Conservation (phyloP, 345 rosid species). For the Cardamine resedifolia region DNA sequence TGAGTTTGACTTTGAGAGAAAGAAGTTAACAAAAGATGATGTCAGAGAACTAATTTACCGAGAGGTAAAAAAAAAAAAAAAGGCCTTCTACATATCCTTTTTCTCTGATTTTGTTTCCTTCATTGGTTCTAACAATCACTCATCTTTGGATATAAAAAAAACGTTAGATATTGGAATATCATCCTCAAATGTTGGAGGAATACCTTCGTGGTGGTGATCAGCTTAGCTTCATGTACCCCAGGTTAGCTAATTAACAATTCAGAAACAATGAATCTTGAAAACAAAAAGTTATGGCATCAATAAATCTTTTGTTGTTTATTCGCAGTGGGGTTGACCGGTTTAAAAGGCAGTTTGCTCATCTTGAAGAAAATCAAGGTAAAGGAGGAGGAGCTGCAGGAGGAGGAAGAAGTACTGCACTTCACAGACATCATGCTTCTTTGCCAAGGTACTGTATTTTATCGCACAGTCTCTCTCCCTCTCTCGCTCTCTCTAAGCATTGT, state of each 20-base stretch:
- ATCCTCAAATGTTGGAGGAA: conserved; percentile 96
- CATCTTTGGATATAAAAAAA: conserved; percentile 2
- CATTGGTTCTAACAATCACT: conserved; percentile 20
- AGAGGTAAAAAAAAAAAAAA: conserved; percentile 54
- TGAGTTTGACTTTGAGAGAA: conserved; percentile 99
- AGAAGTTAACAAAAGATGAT: conserved; percentile 88
- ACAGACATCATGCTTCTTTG: conserved; percentile 90
- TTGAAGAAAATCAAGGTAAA: conserved; percentile 84
- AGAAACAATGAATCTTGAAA: neutral
- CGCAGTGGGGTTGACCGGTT: conserved; percentile 96
- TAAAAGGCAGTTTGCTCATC: conserved; percentile 95
- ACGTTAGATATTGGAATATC: conserved; percentile 77
- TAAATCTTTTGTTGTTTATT: conserved; percentile 16
- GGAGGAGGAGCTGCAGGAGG: conserved; percentile 58
- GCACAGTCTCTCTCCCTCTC: neutral
- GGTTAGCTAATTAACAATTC: conserved; percentile 46
- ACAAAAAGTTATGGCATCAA: neutral
- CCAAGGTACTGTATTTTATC: conserved; percentile 60
- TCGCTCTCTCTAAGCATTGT: conserved; percentile 11
- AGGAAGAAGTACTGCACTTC: conserved; percentile 52
- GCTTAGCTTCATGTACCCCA: conserved; percentile 97
- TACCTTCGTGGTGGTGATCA: conserved; percentile 58
- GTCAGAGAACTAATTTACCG: conserved; percentile 95
- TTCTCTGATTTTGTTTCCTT: conserved; percentile 20
- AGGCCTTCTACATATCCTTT: neutral